Evolutionary conservation across 768 basidiomycete species (phyloP).

Genomic region (Tulasnella calospora): DNA sequence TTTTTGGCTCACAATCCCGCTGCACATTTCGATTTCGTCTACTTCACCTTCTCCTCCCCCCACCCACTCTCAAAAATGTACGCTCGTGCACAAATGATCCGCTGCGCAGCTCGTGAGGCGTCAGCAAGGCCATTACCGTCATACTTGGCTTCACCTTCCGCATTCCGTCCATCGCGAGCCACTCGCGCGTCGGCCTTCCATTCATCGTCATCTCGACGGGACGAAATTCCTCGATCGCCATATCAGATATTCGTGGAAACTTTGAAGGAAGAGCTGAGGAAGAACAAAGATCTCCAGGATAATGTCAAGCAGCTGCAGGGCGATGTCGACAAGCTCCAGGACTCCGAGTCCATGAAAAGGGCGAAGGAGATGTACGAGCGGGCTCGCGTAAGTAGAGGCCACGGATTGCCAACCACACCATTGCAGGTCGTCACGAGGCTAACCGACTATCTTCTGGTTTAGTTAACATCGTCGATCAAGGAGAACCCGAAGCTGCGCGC

Average conservation of each 20-base stretch:
- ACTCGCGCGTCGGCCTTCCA: constrained; percentile 29
- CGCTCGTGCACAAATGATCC: constrained; percentile 14
- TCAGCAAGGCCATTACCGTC: constrained; percentile 1
- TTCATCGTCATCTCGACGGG: constrained; percentile 54
- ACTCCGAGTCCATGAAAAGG: constrained; percentile 91
- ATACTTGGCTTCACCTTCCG: neutral
- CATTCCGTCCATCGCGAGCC: neutral
- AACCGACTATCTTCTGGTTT: constrained; percentile 24
- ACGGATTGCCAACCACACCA: neutral
- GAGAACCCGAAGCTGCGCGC: constrained; percentile 89
- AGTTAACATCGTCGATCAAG: constrained; percentile 92
- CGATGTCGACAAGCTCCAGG: constrained; percentile 95
- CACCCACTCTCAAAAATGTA: constrained; percentile 18
- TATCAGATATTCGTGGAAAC: constrained; percentile 96
- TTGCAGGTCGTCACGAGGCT: neutral
- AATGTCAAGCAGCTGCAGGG: constrained; percentile 97
- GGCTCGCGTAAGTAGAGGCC: constrained; percentile 67
- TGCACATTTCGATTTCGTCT: constrained; percentile 1
- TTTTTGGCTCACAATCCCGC: constrained; percentile 7
- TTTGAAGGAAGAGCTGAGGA: constrained; percentile 83
- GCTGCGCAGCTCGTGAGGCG: neutral
- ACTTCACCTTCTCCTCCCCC: neutral
- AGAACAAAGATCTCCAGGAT: constrained; percentile 91
- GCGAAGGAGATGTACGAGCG: constrained; percentile 90
- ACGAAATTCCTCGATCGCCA: constrained; percentile 80